These are phyloP conservation scores for Vaccinium macrocarpon DNA, from an alignment of 148 eudicot species.

Conservation along the genomic window DNA sequence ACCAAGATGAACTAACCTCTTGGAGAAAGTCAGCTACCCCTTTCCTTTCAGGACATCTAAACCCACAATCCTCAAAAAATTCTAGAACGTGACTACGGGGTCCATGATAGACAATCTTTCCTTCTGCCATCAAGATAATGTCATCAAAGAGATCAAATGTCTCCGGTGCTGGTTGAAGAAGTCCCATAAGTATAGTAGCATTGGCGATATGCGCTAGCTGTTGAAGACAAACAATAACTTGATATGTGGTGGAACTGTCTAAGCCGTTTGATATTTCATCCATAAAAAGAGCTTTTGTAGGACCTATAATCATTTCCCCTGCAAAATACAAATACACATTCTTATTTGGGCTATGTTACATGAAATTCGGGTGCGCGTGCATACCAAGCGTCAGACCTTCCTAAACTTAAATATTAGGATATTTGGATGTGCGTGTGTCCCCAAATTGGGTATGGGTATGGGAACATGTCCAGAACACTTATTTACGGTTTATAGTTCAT, in stretches of 20 bases:
- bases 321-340: background rate
- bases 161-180: constrained; percentile 95
- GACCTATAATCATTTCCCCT: constrained; percentile 96
- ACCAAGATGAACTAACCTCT: constrained; percentile 44
- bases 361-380: no score
- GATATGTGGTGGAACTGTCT: no score
- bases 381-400: no score
- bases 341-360: background rate
- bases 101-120: constrained; percentile 81
- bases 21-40: constrained; percentile 88
- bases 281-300: constrained; percentile 18
- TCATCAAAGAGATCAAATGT: constrained; percentile 82
- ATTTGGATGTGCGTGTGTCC: no score
- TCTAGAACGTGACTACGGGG: constrained; percentile 46
- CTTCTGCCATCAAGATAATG: constrained; percentile 78
- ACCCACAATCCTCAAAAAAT: constrained; percentile 64
- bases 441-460: no score
- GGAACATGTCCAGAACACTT: no score
- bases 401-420: no score
- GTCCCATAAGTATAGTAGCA: constrained; percentile 67
- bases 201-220: constrained; percentile 70
- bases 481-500: no score
- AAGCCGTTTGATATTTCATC: no score
- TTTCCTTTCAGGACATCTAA: constrained; percentile 80
- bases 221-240: constrained; percentile 40